Evolutionary conservation across 139 green algal genomes (phyloP).

Genomic region (Closterium sp.): DNA sequence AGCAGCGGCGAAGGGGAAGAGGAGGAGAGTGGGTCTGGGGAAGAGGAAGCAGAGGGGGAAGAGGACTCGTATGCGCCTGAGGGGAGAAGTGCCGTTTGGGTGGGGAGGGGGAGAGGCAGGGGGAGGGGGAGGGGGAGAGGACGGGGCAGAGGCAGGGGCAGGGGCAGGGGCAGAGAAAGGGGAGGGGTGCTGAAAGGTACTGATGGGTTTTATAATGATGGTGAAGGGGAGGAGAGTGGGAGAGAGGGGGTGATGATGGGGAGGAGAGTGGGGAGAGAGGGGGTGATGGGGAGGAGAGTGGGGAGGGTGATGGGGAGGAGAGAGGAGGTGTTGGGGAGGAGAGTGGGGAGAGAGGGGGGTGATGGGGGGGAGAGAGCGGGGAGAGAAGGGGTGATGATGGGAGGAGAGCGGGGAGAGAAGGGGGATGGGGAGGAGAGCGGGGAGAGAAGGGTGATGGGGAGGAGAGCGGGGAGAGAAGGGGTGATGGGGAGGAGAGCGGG

Average conservation of each 20-base stretch:
- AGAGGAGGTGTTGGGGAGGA: too few relatives aligned
- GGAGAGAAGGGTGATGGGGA: too few relatives aligned
- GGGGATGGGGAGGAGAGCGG: too few relatives aligned
- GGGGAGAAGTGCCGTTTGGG: background rate
- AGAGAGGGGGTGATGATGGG: too few relatives aligned
- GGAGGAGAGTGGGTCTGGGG: background rate
- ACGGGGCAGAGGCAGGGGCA: slow-evolving; percentile 34
- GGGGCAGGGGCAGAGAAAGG: slow-evolving; percentile 41
- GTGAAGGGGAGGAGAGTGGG: too few relatives aligned
- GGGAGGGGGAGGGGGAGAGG: slow-evolving; percentile 18
- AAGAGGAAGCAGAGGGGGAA: background rate
- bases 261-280: too few relatives aligned
- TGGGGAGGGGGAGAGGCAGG: background rate
- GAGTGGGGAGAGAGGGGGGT: background rate
- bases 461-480: too few relatives aligned
- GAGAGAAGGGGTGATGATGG: background rate
- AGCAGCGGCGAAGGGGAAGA: background rate
- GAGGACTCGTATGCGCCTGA: background rate
- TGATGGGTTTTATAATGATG: background rate
- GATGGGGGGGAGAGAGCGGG: background rate
- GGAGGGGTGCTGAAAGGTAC: slow-evolving; percentile 17
- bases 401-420: too few relatives aligned
- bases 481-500: too few relatives aligned
- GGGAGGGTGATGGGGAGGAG: background rate
- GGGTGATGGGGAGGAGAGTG: background rate